phyloP scores from a whole-genome alignment of 257 asterid species.

The Petrea volubilis region DNA sequence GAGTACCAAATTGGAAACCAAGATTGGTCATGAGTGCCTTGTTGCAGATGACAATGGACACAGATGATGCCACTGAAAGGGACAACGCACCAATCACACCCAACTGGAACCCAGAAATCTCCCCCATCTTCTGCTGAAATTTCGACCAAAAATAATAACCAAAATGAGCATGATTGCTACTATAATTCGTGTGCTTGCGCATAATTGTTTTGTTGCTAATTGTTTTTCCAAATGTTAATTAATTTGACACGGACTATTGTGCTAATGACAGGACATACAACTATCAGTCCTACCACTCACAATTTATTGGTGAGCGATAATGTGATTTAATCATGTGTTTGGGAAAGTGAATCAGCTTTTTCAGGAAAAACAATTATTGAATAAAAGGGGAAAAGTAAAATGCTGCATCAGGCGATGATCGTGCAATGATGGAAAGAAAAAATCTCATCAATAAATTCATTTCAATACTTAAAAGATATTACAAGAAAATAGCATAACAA shows the following conservation, averaged over 20 bases:
- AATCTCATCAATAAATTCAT: not conserved
- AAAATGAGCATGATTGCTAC: not conserved
- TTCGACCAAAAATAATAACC: not conserved
- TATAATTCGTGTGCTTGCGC: not conserved
- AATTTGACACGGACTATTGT: not conserved
- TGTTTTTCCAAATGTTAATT: not conserved
- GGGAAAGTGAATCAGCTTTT: not conserved
- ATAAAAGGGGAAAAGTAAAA: not conserved
- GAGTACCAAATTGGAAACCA: slow-evolving; percentile 81
- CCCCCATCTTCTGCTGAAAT: slow-evolving; percentile 60
- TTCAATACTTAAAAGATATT: not conserved
- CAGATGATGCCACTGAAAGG: slow-evolving; percentile 89
- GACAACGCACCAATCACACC: slow-evolving; percentile 83
- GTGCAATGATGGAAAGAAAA: not conserved
- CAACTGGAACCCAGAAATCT: slow-evolving; percentile 66
- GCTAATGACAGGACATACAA: not conserved
- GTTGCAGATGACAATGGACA: slow-evolving; percentile 88
- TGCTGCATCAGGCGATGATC: slow-evolving; percentile 4
- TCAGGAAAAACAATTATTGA: not conserved
- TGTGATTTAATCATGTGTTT: not conserved
- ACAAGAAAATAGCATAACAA: not conserved
- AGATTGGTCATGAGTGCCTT: slow-evolving; percentile 93
- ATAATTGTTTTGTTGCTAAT: not conserved
- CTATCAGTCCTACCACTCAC: not conserved
- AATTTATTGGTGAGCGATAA: not conserved